Conservation (phyloP, 305 asterid species). For the Solanum chacoense region DNA sequence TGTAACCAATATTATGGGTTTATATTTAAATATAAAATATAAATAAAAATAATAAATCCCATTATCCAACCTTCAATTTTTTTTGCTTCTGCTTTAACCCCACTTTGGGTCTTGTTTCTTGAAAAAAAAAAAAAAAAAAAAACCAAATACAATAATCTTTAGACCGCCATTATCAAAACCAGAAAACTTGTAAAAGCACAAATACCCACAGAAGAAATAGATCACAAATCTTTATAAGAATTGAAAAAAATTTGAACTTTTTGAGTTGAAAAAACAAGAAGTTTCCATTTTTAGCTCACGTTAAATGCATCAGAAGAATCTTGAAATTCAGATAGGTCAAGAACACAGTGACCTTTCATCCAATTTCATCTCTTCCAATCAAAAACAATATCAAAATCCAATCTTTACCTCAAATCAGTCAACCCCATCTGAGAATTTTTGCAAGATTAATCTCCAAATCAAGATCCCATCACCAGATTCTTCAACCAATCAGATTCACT, state of each 20-base stretch:
- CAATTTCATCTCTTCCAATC: not conserved
- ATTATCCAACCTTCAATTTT: not conserved
- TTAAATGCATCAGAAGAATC: constrained; percentile 25
- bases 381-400: not conserved
- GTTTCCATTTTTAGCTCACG: not conserved
- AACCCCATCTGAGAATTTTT: constrained; percentile 2
- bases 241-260: not conserved
- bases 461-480: constrained; percentile 19
- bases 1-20: not conserved
- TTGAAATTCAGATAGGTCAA: constrained; percentile 16
- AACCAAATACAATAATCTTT: not conserved
- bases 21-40: not conserved
- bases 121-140: not conserved
- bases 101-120: not conserved
- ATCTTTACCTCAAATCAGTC: not conserved
- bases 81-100: not conserved
- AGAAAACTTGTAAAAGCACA: not conserved
- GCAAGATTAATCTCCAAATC: constrained; percentile 8
- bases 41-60: not conserved
- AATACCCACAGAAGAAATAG: not conserved
- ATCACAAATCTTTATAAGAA: not conserved
- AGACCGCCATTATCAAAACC: not conserved
- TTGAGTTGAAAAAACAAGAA: not conserved
- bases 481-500: constrained; percentile 3
- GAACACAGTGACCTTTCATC: constrained; percentile 6